Evolutionary conservation across 371 early-diverging fungal species (phyloP).

Genomic region (Saksenaea oblongispora): DNA sequence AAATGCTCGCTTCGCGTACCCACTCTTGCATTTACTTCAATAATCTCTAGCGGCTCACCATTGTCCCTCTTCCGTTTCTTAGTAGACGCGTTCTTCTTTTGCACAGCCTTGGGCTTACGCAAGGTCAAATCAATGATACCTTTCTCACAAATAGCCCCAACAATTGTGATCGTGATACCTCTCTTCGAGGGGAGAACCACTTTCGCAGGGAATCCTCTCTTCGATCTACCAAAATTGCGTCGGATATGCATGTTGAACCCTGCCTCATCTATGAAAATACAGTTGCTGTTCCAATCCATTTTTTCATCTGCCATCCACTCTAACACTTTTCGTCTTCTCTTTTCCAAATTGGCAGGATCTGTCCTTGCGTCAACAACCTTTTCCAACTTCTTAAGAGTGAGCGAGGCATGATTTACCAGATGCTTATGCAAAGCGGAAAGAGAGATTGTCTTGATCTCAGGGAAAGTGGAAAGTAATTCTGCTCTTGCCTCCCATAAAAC

Average conservation of each 20-base stretch:
- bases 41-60: slow-evolving; percentile 6
- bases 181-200: slow-evolving; percentile 7
- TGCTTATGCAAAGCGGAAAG: too few relatives aligned
- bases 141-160: slow-evolving; percentile 11
- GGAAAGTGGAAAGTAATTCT: too few relatives aligned
- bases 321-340: slow-evolving; percentile 1
- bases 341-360: too few relatives aligned
- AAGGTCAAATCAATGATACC: slow-evolving; percentile 7
- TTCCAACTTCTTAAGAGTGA: too few relatives aligned
- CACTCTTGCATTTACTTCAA: slow-evolving; percentile 9
- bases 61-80: slow-evolving; percentile 14
- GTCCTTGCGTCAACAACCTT: too few relatives aligned
- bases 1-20: slow-evolving; percentile 6
- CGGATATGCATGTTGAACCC: slow-evolving; percentile 15
- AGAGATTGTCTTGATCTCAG: too few relatives aligned
- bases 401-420: too few relatives aligned
- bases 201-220: slow-evolving; percentile 10
- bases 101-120: slow-evolving; percentile 12
- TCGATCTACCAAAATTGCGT: slow-evolving; percentile 13
- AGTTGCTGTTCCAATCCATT: slow-evolving; percentile 7
- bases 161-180: slow-evolving; percentile 9
- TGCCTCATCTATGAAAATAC: slow-evolving; percentile 15
- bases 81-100: slow-evolving; percentile 10
- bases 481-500: too few relatives aligned
- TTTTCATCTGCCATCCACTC: slow-evolving; percentile 10